A percentile compares a stretch with the other conserved stretches of the same genome.
Evolutionary conservation across 345 rosid species (phyloP).

Genomic region (Adansonia digitata): DNA sequence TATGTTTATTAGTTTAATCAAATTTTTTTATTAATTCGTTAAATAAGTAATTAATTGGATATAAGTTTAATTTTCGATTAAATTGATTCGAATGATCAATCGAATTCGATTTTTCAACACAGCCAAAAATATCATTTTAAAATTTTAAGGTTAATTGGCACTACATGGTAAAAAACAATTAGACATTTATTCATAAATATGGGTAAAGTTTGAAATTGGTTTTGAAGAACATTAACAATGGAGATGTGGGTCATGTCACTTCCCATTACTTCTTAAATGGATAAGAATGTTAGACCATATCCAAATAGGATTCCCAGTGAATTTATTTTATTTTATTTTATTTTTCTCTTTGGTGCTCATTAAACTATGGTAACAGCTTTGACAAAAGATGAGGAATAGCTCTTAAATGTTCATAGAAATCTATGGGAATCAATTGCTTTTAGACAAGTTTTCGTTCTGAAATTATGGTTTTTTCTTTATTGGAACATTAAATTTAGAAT

Average conservation of each 20-base stretch:
- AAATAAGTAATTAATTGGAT: no score
- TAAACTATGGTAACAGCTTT: not conserved
- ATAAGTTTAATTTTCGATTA: no score
- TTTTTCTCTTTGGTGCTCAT: not conserved
- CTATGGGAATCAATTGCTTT: not conserved
- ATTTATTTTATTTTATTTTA: no score
- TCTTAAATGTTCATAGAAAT: not conserved
- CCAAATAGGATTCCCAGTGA: not conserved
- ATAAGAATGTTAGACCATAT: constrained; percentile 3
- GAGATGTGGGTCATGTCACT: not conserved
- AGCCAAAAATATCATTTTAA: no score
- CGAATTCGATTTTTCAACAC: no score
- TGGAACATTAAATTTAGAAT: not conserved
- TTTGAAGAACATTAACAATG: not conserved
- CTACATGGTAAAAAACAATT: not conserved
- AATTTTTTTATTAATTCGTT: no score
- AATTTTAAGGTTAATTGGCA: not conserved
- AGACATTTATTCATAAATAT: not conserved
- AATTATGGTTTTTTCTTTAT: not conserved
- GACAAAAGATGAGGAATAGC: not conserved
- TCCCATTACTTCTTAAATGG: not conserved
- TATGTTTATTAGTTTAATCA: no score
- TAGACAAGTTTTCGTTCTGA: not conserved
- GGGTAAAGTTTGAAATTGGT: not conserved
- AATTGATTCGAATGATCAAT: no score